phyloP scores from a whole-genome alignment of 805 yeast species.

The Saturnispora serradocipensis region DNA sequence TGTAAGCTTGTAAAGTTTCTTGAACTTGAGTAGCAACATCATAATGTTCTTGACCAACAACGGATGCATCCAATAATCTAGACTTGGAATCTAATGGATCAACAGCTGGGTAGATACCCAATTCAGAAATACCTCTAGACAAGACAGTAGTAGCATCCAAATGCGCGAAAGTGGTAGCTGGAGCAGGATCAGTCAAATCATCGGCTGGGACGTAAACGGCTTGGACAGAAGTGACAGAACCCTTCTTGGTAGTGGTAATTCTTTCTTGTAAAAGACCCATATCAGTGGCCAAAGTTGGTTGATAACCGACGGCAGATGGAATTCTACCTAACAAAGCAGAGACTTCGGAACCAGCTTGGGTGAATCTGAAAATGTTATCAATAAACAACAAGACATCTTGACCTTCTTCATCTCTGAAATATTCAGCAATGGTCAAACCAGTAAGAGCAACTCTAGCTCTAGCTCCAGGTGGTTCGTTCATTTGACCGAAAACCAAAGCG shows the following conservation, averaged over 20 bases:
- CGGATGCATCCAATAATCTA: conserved; percentile 93
- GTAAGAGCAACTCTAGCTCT: conserved; percentile 99
- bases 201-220: conserved; percentile 99
- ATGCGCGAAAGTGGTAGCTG: conserved; percentile 99
- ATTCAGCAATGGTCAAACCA: conserved; percentile 99
- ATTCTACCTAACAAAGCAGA: conserved; percentile 99
- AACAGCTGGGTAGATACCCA: conserved; percentile 99
- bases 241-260: conserved; percentile 98
- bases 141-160: conserved; percentile 99
- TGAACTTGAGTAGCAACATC: conserved; percentile 90
- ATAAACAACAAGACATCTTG: conserved; percentile 99
- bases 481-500: conserved; percentile 98
- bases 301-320: conserved; percentile 99
- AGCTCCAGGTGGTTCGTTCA: conserved; percentile 99
- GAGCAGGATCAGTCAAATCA: conserved; percentile 99
- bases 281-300: conserved; percentile 99
- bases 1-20: conserved; percentile 98
- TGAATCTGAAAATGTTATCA: conserved; percentile 99
- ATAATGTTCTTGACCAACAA: conserved; percentile 99
- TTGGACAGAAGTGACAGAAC: conserved; percentile 99
- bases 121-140: conserved; percentile 98
- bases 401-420: conserved; percentile 99
- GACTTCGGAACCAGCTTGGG: conserved; percentile 99
- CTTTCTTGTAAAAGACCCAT: conserved; percentile 99
- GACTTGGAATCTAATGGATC: conserved; percentile 99